A percentile compares a stretch with the other conserved stretches of the same genome.
Evolutionary conservation across 495 filamentous ascomycete genomes (phyloP).

Genomic region (Tetracladium setigerum): DNA sequence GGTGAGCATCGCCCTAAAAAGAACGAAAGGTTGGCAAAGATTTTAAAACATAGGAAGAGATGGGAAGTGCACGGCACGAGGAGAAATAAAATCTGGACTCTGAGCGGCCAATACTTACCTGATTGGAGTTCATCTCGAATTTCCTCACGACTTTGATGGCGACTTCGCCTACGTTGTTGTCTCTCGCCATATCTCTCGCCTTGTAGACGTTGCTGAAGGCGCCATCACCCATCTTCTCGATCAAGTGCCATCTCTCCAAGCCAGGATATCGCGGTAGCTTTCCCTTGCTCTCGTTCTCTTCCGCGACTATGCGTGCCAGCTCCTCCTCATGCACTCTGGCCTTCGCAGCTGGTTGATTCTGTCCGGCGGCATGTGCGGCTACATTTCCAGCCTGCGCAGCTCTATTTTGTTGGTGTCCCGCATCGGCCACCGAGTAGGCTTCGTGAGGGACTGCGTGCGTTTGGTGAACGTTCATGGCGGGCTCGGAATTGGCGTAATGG

Average conservation of each 20-base stretch:
- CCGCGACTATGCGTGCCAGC: constrained; percentile 77
- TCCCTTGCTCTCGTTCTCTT: constrained; percentile 76
- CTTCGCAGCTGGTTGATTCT: constrained; percentile 40
- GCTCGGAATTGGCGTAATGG: constrained; percentile 47
- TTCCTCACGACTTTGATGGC: constrained; percentile 99
- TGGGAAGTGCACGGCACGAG: background rate
- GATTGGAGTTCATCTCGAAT: constrained; percentile 95
- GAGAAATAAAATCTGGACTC: constrained; percentile 12
- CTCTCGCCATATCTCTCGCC: constrained; percentile 54
- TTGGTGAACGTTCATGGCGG: constrained; percentile 37
- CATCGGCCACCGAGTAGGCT: constrained; percentile 46
- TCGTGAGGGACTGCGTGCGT: constrained; percentile 40
- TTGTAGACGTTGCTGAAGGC: constrained; percentile 98
- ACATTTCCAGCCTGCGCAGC: constrained; percentile 56
- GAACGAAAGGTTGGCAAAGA: constrained; percentile 19
- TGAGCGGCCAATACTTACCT: constrained; percentile 60
- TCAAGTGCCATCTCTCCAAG: constrained; percentile 77
- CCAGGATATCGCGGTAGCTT: constrained; percentile 90
- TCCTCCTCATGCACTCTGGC: constrained; percentile 45
- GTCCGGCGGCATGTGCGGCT: constrained; percentile 44
- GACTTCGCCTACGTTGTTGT: constrained; percentile 65
- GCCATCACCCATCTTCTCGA: constrained; percentile 99
- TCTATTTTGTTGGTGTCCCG: constrained; percentile 51
- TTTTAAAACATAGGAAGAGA: constrained; percentile 25
- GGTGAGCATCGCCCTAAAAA: constrained; percentile 68